Evolutionary conservation across 768 basidiomycete species (phyloP), one percentile per base, ranked within the genome.

Genomic region (Mycena belliarum): DNA sequence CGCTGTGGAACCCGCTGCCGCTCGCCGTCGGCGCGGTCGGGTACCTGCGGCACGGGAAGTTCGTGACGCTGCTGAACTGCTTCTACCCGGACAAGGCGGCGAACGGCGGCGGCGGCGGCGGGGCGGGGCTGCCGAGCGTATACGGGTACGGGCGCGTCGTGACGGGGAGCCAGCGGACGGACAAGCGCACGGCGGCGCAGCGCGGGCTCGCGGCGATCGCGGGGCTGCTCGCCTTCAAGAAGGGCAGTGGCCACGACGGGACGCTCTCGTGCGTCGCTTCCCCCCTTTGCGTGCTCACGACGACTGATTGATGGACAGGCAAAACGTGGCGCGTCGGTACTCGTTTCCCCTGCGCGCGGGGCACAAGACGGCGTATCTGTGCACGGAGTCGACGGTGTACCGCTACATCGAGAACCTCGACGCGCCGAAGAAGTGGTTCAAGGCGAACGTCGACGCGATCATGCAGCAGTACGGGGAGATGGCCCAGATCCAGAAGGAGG

Each of bases 21-120:
- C 80, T 93, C 0, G 69, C 77, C 10, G 70, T 92, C 0, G 92
- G 91, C 7, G 83, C 86, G 2, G 86, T 93, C 4, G 92, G 92
- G 1, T 94, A 87, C 68, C 73, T 92, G 64, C 80, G 85, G 0
- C 70, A 71, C 16, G 91, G 91, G 6, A 69, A 72, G 29, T 94
- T 94, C 60, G 71, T 88, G 51, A 86, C 84, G 7, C 75, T 93
- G 4, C 84, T 92, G 71, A 89, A 91, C 66, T 82, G 87, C 2
- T 79, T 84, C 67, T 74, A 80, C 44, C 86, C 84, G 4, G 69
- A 71, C 40, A 78, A 78, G 59, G 74, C 82, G 5, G 65, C 71
- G 1, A 75, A 79, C 32, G 79, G 76, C 8, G 57, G 80, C 25
- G 75, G 72, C 49, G 72, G n/a, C n/a, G n/a, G n/a, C n/a, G n/a